Evolutionary conservation across 2,329 filamentous ascomycete species (phyloP).

Genomic region (Scedosporium minutisporum): DNA sequence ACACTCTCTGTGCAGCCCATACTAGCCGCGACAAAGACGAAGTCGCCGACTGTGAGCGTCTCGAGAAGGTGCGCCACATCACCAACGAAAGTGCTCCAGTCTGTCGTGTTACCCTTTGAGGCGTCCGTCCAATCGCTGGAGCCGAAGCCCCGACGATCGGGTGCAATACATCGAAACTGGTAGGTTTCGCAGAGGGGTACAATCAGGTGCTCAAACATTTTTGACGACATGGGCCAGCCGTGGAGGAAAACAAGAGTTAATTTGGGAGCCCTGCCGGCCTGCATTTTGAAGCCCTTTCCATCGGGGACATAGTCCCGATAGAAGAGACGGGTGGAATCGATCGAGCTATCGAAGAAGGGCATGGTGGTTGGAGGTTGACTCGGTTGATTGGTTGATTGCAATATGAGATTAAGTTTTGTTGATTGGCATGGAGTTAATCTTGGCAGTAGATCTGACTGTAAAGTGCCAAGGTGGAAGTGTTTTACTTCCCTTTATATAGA

Average conservation of each 20-base stretch:
- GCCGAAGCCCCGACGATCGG: conserved; percentile 2
- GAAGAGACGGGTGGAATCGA: conserved; percentile 2
- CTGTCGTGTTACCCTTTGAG: not conserved
- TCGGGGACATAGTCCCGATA: not conserved
- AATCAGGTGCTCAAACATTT: not conserved
- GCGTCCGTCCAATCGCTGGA: not conserved
- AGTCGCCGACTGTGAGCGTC: not conserved
- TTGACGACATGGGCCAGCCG: conserved; percentile 4
- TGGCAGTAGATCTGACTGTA: too few relatives aligned
- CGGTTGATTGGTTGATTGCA: not conserved
- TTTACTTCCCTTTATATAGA: too few relatives aligned
- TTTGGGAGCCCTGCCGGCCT: not conserved
- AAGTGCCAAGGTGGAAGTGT: too few relatives aligned
- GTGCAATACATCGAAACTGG: not conserved
- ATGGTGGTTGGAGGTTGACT: not conserved
- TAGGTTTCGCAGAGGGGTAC: conserved; percentile 1
- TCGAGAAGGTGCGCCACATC: not conserved
- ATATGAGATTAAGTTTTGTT: too few relatives aligned
- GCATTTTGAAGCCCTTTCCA: not conserved
- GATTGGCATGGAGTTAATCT: too few relatives aligned
- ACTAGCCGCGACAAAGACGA: conserved; percentile 3
- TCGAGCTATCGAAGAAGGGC: conserved; percentile 1
- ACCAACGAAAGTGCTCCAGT: not conserved
- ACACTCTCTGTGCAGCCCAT: conserved; percentile 3
- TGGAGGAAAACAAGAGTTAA: conserved; percentile 4